Conservation (phyloP, 129 eudicot species). For the Rutidosis leptorrhynchoides region DNA sequence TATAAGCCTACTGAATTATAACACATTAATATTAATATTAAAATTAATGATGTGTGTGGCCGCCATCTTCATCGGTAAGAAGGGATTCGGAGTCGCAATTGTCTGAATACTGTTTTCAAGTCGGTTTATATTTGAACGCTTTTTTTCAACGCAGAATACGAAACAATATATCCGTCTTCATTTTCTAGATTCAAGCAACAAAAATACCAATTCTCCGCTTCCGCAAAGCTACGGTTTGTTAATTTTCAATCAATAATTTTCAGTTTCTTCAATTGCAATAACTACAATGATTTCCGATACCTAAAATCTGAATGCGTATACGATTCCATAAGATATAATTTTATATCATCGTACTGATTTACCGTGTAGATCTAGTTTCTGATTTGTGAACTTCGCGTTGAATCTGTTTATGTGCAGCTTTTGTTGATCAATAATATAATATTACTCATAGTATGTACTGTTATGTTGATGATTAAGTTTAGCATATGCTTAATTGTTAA, state of each 20-base stretch:
- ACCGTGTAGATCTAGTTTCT: conserved; percentile 21
- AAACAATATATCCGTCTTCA: conserved; percentile 6
- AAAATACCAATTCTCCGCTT: conserved; percentile 3
- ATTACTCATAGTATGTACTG: background rate
- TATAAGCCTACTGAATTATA: no score
- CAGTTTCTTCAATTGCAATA: background rate
- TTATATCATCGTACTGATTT: background rate
- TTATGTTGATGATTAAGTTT: background rate
- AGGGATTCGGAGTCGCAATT: conserved; percentile 18
- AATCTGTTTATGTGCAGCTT: conserved; percentile 2
- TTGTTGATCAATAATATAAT: background rate
- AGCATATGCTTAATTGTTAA: background rate
- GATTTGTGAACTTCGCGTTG: conserved; percentile 6
- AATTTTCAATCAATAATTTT: background rate
- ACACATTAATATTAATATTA: no score
- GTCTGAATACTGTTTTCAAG: conserved; percentile 12
- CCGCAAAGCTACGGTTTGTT: conserved; percentile 25
- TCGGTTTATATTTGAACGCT: conserved; percentile 8
- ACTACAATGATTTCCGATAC: conserved; percentile 1
- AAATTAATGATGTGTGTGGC: background rate
- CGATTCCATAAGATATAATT: conserved; percentile 7
- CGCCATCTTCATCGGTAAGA: conserved; percentile 4
- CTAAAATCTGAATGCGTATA: conserved; percentile 15
- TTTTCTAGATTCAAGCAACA: conserved; percentile 21
- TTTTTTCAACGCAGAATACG: conserved; percentile 26